Evolutionary conservation across 176 grass and related monocot species (phyloP).

Genomic region (maize (Zea mays)): Zm-B73-REFERENCE-NAM-5.0 NC_050101.1:151133501-151134000

Average conservation of each 20-base stretch:
- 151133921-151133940: neutral
- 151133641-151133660: no score
- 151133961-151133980: neutral
- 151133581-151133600: no score
- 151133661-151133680: no score
- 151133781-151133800: constrained; percentile 93
- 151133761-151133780: constrained; percentile 19
- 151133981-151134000: neutral
- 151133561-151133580: no score
- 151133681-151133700: neutral
- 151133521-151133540: no score
- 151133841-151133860: constrained; percentile 86
- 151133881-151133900: constrained; percentile 75
- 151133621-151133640: no score
- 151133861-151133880: constrained; percentile 91
- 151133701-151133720: neutral
- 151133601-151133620: no score
- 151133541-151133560: no score
- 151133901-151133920: constrained; percentile 21
- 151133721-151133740: neutral
- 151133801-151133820: constrained; percentile 97
- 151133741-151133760: neutral
- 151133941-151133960: constrained; percentile 2
- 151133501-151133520: no score
- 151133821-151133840: constrained; percentile 86